Evolutionary conservation across 2,329 filamentous ascomycete species (phyloP).

Genomic region (Alternaria angustiovoidea): DNA sequence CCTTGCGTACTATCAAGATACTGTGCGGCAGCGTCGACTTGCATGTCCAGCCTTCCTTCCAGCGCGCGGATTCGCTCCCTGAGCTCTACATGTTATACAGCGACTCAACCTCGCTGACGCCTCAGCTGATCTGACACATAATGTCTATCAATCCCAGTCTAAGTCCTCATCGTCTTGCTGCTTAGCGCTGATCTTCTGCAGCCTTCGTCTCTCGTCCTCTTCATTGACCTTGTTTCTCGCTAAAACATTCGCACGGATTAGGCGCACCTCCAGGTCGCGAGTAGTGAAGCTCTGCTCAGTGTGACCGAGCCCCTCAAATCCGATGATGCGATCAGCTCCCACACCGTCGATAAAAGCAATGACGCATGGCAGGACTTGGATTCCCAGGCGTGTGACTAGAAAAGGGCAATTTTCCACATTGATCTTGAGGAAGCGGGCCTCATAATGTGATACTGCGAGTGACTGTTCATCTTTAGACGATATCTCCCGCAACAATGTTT

Average conservation of each 20-base stretch:
- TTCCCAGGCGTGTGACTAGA: slow-evolving; percentile 64
- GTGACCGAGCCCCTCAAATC: slow-evolving; percentile 66
- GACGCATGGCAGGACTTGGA: slow-evolving; percentile 67
- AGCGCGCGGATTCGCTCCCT: not conserved
- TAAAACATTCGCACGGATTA: slow-evolving; percentile 62
- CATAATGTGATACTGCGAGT: slow-evolving; percentile 65
- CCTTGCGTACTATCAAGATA: not conserved
- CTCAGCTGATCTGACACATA: not conserved
- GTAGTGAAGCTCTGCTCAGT: slow-evolving; percentile 63
- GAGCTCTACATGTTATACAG: not conserved
- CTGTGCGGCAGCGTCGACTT: not conserved
- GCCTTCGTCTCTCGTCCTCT: slow-evolving; percentile 49
- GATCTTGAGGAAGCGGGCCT: slow-evolving; percentile 66
- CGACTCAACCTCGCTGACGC: not conserved
- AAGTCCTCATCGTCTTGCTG: slow-evolving; percentile 56
- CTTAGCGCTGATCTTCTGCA: slow-evolving; percentile 41
- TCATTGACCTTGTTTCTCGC: slow-evolving; percentile 60
- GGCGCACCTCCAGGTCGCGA: slow-evolving; percentile 61
- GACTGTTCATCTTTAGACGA: slow-evolving; percentile 37
- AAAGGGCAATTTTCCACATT: slow-evolving; percentile 69
- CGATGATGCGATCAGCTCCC: slow-evolving; percentile 64
- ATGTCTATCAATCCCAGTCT: slow-evolving; percentile 58
- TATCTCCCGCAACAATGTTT: not conserved
- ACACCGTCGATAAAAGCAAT: slow-evolving; percentile 65
- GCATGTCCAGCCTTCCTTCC: not conserved